Evolutionary conservation across 2,329 filamentous ascomycete species (phyloP).

Genomic region (Neospermospora avenae): DNA sequence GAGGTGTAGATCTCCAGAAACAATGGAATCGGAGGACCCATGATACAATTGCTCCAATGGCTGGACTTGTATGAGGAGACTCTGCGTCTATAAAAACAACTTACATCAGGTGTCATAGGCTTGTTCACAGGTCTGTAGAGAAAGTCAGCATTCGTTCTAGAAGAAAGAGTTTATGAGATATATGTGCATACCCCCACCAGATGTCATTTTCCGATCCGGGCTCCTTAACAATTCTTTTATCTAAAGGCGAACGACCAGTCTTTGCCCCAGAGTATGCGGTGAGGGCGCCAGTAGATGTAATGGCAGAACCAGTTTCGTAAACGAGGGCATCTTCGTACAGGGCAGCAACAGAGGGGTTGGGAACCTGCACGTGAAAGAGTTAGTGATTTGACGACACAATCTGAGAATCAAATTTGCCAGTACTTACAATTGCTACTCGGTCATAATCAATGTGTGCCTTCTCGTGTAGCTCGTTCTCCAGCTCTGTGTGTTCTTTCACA

Average conservation of each 20-base stretch:
- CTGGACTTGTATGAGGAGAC: too few species aligned
- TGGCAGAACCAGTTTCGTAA: slow-evolving; percentile 96
- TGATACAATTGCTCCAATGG: too few species aligned
- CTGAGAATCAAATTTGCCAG: neutral
- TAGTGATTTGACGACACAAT: neutral
- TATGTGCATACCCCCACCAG: slow-evolving; percentile 72
- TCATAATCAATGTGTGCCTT: slow-evolving; percentile 99
- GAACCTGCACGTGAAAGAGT: slow-evolving; percentile 47
- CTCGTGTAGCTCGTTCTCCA: slow-evolving; percentile 96
- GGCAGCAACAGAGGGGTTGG: slow-evolving; percentile 83
- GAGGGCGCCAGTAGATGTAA: slow-evolving; percentile 90
- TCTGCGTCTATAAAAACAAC: slow-evolving; percentile 38
- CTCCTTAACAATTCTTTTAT: slow-evolving; percentile 98
- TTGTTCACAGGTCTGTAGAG: slow-evolving; percentile 80
- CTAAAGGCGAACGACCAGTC: slow-evolving; percentile 92
- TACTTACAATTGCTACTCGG: slow-evolving; percentile 88
- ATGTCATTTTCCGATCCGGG: slow-evolving; percentile 82
- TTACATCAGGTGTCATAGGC: slow-evolving; percentile 95
- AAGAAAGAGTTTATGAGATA: neutral
- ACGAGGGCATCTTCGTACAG: slow-evolving; percentile 99
- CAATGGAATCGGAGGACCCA: too few species aligned
- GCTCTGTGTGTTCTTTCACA: slow-evolving; percentile 84
- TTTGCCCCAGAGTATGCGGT: slow-evolving; percentile 98
- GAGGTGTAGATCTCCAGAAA: neutral
- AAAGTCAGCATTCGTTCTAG: slow-evolving; percentile 13